Evolutionary conservation across 352 stramenopile species (phyloP), one percentile per base, ranked within the genome.

Genomic region (Thraustochytrium striatum): DNA sequence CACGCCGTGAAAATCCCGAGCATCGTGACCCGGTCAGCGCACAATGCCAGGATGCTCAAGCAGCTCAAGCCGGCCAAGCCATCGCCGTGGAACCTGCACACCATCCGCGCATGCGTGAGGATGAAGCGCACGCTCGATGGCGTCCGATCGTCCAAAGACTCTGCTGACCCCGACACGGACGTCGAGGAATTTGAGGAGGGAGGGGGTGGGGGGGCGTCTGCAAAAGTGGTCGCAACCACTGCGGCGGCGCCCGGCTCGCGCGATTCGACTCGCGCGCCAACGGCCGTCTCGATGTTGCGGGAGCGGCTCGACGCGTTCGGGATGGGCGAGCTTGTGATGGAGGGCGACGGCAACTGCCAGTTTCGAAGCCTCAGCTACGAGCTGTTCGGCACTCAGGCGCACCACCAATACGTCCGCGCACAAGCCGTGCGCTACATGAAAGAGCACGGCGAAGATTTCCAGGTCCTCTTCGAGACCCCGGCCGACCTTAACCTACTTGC

Each of bases 311-410:
- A 83, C 36, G 81, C 83, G 53, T 78, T 75, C 11, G 82, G 85
- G 9, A 83, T 94, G n/a, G 81, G 88, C 75, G 84, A 92, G 30
- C 35, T 78, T 11, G 79, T 87, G 61, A 90, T 97, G 57, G 87
- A 93, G 70, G 93, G 94, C 13, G 95, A 99, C 83, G 95, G 95
- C 28, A 99, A 99, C 85, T 99, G 95, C 82, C 85, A 98, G 16
- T 99, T 99, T 83, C 93, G 95, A 16, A 90, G 94, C 1, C 89
- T 98, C 35, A 93, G 89, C 72, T 89, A 98, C 79, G 94, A 98
- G 85, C 86, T 99, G 9, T 98, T 98, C 82, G 94, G 92, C 1
- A 88, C 96, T 78, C 87, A 95, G 50, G 84, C 85, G 3, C 91
- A 95, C 83, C 94, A 98, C 83, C 85, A 62, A 0, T 79, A 97